Conservation (phyloP, 306 rosid genomes). For the Datisca glomerata region DNA sequence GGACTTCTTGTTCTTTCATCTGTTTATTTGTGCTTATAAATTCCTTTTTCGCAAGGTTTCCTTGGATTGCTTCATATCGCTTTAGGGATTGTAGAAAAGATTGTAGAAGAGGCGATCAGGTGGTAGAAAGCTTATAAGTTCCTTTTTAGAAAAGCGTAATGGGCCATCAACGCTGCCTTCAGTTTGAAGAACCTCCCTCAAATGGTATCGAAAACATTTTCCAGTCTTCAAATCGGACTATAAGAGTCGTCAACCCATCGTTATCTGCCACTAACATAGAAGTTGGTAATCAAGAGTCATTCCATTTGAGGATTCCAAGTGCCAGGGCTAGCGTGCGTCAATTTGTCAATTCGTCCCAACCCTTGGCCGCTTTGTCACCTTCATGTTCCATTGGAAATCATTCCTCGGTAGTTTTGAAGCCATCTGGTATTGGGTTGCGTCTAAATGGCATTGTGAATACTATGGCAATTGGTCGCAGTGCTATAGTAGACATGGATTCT, state of each 20-base stretch:
- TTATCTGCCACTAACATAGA: no score
- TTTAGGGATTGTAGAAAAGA: no score
- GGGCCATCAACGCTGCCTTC: constrained; percentile 54
- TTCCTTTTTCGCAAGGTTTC: no score
- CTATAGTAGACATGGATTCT: constrained; percentile 19
- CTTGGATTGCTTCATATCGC: no score
- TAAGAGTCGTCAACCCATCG: constrained; percentile 9
- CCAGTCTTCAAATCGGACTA: constrained; percentile 10
- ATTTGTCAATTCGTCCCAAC: constrained; percentile 7
- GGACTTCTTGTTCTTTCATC: no score
- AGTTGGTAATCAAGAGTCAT: no score
- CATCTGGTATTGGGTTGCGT: constrained; percentile 50
- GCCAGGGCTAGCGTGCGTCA: no score
- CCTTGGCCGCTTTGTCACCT: constrained; percentile 15
- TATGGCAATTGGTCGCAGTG: constrained; percentile 22
- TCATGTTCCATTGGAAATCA: constrained; percentile 18
- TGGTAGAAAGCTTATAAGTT: no score
- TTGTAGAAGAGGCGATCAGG: no score
- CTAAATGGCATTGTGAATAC: constrained; percentile 49
- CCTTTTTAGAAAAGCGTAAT: no score
- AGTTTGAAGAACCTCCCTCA: constrained; percentile 34
- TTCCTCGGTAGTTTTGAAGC: constrained; percentile 27
- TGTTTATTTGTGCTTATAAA: no score
- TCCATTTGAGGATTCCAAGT: no score
- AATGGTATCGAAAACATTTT: constrained; percentile 12